Conservation (phyloP, 2,329 filamentous ascomycete species). For the Penicillium thymicola region DNA sequence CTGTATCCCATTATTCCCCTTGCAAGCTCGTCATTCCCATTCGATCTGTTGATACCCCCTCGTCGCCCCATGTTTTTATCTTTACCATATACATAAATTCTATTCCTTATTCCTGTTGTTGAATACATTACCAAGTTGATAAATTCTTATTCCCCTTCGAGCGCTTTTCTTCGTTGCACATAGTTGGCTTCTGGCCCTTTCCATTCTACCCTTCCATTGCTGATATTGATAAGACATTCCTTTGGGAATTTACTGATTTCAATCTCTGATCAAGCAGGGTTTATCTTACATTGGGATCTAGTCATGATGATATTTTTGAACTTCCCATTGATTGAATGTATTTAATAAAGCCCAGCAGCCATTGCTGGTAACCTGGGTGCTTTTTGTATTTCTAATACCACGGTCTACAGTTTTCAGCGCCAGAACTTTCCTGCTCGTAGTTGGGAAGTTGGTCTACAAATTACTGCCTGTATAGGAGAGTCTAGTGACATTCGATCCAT, state of each 20-base stretch:
- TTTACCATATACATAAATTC: slow-evolving; percentile 17
- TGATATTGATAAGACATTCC: background rate
- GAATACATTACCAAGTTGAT: background rate
- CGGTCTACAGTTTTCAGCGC: background rate
- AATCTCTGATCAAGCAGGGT: background rate
- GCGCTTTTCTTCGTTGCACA: slow-evolving; percentile 1
- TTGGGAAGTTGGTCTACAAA: background rate
- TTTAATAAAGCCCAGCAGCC: background rate
- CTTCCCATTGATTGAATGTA: background rate
- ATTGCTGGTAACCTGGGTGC: background rate
- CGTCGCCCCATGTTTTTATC: slow-evolving; percentile 17
- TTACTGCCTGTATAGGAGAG: background rate
- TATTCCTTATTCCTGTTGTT: slow-evolving; percentile 11
- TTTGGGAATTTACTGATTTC: background rate
- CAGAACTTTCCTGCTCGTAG: background rate
- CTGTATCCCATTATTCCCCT: slow-evolving; percentile 6
- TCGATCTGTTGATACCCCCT: slow-evolving; percentile 27
- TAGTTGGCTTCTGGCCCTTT: background rate
- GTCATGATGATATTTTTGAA: background rate
- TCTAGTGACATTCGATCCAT: background rate
- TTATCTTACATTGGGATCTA: background rate
- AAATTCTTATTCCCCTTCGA: background rate
- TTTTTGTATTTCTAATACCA: background rate
- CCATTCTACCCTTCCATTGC: background rate
- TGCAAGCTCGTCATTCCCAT: slow-evolving; percentile 9